These are phyloP conservation scores for Mycena epipterygia DNA, from an alignment of 768 basidiomycete species.

Conservation along the genomic window DNA sequence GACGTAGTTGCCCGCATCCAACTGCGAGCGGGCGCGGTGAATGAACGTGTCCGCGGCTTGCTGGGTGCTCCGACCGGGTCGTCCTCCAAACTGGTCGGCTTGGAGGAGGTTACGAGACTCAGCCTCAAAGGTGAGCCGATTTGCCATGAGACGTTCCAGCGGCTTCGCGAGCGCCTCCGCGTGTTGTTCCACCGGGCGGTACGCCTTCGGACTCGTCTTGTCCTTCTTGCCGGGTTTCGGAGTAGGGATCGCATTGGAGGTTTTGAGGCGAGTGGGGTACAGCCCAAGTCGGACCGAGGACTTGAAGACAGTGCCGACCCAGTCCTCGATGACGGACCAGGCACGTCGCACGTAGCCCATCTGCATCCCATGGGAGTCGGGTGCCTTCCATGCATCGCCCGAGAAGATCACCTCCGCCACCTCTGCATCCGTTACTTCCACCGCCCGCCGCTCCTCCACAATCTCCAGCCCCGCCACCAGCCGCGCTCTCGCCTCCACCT, in stretches of 20 bases:
- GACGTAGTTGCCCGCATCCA: no score
- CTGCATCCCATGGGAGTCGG: slow-evolving; percentile 8
- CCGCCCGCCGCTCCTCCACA: no score
- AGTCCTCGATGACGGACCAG: not conserved
- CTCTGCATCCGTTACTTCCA: not conserved
- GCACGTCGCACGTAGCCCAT: not conserved
- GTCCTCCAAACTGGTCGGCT: no score
- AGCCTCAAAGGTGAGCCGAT: not conserved
- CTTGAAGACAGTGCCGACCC: not conserved
- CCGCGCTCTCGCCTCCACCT: no score
- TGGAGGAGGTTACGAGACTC: no score
- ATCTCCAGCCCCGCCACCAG: no score
- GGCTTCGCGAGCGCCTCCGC: slow-evolving; percentile 6
- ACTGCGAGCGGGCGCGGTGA: no score
- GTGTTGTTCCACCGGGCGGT: slow-evolving; percentile 3
- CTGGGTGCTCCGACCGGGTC: no score
- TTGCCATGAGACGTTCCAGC: not conserved
- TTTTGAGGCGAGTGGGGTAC: slow-evolving; percentile 3
- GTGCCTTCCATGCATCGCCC: not conserved
- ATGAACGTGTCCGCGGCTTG: no score
- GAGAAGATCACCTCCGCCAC: not conserved
- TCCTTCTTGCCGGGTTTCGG: not conserved
- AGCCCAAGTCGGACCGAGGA: no score
- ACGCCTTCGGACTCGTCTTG: slow-evolving; percentile 6
- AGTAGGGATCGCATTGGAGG: not conserved